Evolutionary conservation across 2,329 filamentous ascomycete genomes (phyloP), one percentile per base, ranked within the genome.

Genomic region (Xylariaceae sp.): DNA sequence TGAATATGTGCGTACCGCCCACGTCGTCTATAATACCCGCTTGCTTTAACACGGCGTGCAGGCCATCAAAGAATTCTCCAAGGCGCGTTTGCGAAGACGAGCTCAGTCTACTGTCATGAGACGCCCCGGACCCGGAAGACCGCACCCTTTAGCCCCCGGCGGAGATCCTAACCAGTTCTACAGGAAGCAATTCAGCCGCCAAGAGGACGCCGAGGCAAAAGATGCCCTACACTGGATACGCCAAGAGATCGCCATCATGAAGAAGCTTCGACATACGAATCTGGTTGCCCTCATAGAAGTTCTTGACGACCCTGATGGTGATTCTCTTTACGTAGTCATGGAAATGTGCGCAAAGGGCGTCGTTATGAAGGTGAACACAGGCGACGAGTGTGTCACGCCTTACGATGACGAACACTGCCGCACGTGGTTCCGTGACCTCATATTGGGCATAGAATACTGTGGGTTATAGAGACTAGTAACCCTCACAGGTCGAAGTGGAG

Each of bases 291-390:
- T 98, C 40, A 88, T 95, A 54, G 93, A 98, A 67, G 93, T 98
- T 3, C 73, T 98, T 41, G 93, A 97, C 64, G 93, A 97, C 62
- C 92, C 93, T 0, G 85, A 92, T 38, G 90, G 96, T 62, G 93
- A 98, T 66, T 95, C 91, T 3, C 71, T 98, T 11, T 98, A 96
- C 69, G 97, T 98, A 88, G 93, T 98, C 19, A 78, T 98, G 66
- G 93, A 98, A 66, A 95, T 96, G 88, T 98, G 93, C 72, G 93
- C 95, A 62, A 96, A 96, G 65, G 93, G 93, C 1, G 92, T 96
- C 19, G 81, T 96, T 41, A 97, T 97, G 91, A 92, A 91, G 60
- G 88, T 98, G 44, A 89, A 88, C 3, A 16, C 12, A 12, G 27
- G 27, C 7, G 86, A 87, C 48, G 85, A 95, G 58, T 75, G 78